Conservation (phyloP, 306 rosid species). For the Clitoria ternatea region DNA sequence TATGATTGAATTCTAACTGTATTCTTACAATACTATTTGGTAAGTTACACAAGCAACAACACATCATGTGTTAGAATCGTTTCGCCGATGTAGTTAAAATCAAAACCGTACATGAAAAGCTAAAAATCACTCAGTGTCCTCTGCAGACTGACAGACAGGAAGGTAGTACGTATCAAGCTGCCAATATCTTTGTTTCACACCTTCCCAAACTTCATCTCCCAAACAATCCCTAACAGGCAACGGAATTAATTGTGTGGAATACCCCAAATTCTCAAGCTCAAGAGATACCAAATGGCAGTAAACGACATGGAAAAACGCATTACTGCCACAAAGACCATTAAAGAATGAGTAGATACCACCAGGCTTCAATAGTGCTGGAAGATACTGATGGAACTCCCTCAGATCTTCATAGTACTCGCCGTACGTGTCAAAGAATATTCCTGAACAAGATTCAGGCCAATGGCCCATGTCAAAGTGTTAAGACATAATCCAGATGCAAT, state of each 20-base stretch:
- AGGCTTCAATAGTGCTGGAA: constrained; percentile 70
- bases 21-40: constrained; percentile 12
- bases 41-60: constrained; percentile 8
- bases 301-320: constrained; percentile 91
- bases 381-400: constrained; percentile 90
- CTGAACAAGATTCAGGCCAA: constrained; percentile 35
- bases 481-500: not conserved
- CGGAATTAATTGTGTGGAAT: constrained; percentile 82
- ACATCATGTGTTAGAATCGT: constrained; percentile 2
- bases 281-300: constrained; percentile 85
- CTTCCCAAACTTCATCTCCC: constrained; percentile 85
- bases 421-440: constrained; percentile 93
- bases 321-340: constrained; percentile 94
- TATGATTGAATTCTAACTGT: not conserved
- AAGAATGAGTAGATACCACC: constrained; percentile 87
- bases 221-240: constrained; percentile 90
- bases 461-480: constrained; percentile 1
- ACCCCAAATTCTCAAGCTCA: constrained; percentile 84
- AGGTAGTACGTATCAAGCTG: constrained; percentile 92
- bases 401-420: constrained; percentile 93
- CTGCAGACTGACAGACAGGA: constrained; percentile 74
- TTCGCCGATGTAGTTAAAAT: constrained; percentile 13
- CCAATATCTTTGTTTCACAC: constrained; percentile 95
- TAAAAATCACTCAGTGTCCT: constrained; percentile 35
- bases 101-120: constrained; percentile 22